Conservation (phyloP, 768 basidiomycete species). For the Termitomyces sp. region DNA sequence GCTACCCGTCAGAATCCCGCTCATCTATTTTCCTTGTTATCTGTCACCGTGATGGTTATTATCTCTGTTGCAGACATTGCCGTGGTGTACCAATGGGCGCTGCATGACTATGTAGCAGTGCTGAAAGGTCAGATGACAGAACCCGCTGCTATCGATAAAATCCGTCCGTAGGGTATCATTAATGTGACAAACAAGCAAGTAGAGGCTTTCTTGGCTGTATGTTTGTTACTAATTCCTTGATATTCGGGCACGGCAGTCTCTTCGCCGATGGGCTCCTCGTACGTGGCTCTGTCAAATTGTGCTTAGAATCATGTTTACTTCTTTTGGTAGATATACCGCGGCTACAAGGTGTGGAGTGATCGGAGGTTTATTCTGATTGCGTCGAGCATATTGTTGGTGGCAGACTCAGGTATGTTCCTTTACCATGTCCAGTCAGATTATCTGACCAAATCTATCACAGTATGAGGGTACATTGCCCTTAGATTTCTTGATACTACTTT, state of each 20-base stretch:
- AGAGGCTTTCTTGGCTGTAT: neutral
- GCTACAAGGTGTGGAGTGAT: neutral
- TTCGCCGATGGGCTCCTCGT: neutral
- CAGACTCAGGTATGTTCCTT: neutral
- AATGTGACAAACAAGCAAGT: slow-evolving; percentile 2
- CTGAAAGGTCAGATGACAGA: neutral
- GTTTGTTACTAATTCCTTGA: neutral
- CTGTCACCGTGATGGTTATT: neutral
- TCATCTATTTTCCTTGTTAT: neutral
- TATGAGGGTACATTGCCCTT: neutral
- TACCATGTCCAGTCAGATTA: neutral
- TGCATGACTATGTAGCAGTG: neutral
- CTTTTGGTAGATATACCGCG: neutral
- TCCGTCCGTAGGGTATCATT: neutral
- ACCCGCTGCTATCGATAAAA: neutral
- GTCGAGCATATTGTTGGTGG: neutral
- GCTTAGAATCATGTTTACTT: neutral
- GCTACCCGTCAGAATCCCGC: neutral
- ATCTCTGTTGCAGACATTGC: neutral
- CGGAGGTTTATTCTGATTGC: neutral
- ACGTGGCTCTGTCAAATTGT: no score
- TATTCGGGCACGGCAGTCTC: neutral
- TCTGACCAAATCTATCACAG: neutral
- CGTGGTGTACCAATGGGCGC: neutral
- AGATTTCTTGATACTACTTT: neutral